Evolutionary conservation across 2,329 filamentous ascomycete genomes (phyloP), one percentile per base, ranked within the genome.

Genomic region (Penicillium sp.): DNA sequence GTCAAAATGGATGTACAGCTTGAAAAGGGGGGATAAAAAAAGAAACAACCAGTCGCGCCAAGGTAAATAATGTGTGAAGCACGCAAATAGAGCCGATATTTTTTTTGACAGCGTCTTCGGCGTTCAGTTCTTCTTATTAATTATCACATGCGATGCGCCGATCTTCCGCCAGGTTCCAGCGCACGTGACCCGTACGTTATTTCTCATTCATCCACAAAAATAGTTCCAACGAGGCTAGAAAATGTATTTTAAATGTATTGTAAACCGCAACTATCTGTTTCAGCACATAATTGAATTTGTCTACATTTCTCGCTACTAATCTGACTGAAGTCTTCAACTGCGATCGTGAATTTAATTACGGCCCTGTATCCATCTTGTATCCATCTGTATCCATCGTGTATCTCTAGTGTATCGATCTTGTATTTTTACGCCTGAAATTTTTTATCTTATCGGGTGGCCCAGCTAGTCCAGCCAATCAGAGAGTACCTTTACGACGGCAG

Each of bases 381-480:
- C 5, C 12, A 11, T 12, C 28, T 16, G 28, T 35, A 35, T 35
- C 30, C 30, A 14, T 14, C 14, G 14, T 16, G 28, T n/a, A n/a
- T n/a, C n/a, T n/a, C n/a, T n/a, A 38, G 9, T 11, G 16, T 38
- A 38, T 14, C 33, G 11, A 4, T 14, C 33, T 38, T 14, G 33
- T 47, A 47, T 47, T 20, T 47, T 28, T 47, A 21, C 23, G 46
- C n/a, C 28, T 47, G n/a, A 18, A 51, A 26, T 47, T 56, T 56
- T 57, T 58, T 58, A 58, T 58, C 56, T 58, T 58, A 58, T 58
- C 56, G 26, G n/a, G 20, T 26, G n/a, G 11, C 42, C 16, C 45
- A 52, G 30, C 40, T 18, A 47, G 16, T n/a, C n/a, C 38, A 35
- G 33, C 56, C 56, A 58, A 58, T 58, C 20, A 58, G 9, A 38